Evolutionary conservation across 2,329 filamentous ascomycete species (phyloP).

Genomic region (Trichophyton mentagrophytes): DNA sequence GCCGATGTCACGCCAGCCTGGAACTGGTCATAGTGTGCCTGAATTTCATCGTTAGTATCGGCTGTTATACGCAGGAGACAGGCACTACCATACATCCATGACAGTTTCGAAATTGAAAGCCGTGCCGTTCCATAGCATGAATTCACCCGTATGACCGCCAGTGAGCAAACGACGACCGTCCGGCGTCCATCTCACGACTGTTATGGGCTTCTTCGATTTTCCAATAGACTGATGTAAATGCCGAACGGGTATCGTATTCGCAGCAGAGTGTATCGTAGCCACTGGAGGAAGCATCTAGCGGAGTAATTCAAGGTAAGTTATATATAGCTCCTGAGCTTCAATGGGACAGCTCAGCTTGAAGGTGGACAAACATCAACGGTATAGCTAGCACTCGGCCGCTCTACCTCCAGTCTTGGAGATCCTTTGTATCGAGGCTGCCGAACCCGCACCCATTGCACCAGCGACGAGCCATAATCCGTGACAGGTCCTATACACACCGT

Average conservation of each 20-base stretch:
- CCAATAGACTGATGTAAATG: slow-evolving; percentile 96
- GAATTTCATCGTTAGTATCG: neutral
- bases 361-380: slow-evolving; percentile 61
- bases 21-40: slow-evolving; percentile 59
- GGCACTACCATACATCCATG: slow-evolving; percentile 52
- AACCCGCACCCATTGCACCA: slow-evolving; percentile 83
- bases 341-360: neutral
- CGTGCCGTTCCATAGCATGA: slow-evolving; percentile 96
- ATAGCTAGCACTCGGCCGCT: slow-evolving; percentile 78
- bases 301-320: slow-evolving; percentile 10
- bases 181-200: slow-evolving; percentile 93
- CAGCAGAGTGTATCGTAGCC: slow-evolving; percentile 59
- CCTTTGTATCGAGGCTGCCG: slow-evolving; percentile 64
- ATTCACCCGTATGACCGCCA: slow-evolving; percentile 90
- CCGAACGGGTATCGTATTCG: slow-evolving; percentile 82
- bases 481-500: slow-evolving; percentile 53
- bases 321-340: slow-evolving; percentile 2
- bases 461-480: slow-evolving; percentile 82
- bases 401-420: slow-evolving; percentile 58
- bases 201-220: slow-evolving; percentile 95
- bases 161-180: slow-evolving; percentile 85
- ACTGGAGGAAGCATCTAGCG: slow-evolving; percentile 71
- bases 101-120: slow-evolving; percentile 99
- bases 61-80: too few species aligned
- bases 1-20: slow-evolving; percentile 34